Evolutionary conservation across 495 filamentous ascomycete genomes (phyloP), one percentile per base, ranked within the genome.

Genomic region (Evansstolkia leycettana): DNA sequence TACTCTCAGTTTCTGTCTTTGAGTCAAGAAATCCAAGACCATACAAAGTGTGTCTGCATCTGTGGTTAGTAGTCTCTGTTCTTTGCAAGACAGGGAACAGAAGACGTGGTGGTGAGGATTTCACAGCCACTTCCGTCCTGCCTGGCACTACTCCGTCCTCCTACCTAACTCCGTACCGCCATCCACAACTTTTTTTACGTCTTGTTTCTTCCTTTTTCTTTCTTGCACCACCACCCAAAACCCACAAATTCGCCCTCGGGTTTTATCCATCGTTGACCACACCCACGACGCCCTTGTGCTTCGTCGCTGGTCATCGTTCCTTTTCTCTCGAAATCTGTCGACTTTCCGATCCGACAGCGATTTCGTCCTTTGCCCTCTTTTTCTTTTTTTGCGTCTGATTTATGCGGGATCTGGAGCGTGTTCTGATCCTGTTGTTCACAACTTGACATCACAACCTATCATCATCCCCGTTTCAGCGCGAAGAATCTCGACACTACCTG

Each of bases 401-500:
- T 32, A 29, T 33, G 17, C 20, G 20, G 20, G 20, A 23, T 23
- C 20, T 23, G 20, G 20, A 23, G 4, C 20, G 20, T 9, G 4
- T 9, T 23, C 20, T 9, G 20, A 23, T 9, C 20, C 27, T 29
- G 41, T 53, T 42, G 41, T 50, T 35, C 39, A 50, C 45, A 45
- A 33, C 48, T 47, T 58, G 52, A 56, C 45, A 51, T 56, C 50
- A 54, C 53, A 28, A 33, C 37, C 28, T 18, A 34, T 20, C 11
- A 7, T 24, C 18, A 34, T 12, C 32, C 4, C 14, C 11, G 4
- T 29, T 29, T n/a, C 28, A 23, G 20, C 20, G 20, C 5, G 20
- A 23, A 29, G 5, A 15, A 29, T 34, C 18, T 46, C 44, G 42
- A 47, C 28, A 47, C 50, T 23, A 58, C 61, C 56, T 61, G 60